phyloP scores from a whole-genome alignment of 2,329 filamentous ascomycete genomes.

The Ascochyta lentis region DNA sequence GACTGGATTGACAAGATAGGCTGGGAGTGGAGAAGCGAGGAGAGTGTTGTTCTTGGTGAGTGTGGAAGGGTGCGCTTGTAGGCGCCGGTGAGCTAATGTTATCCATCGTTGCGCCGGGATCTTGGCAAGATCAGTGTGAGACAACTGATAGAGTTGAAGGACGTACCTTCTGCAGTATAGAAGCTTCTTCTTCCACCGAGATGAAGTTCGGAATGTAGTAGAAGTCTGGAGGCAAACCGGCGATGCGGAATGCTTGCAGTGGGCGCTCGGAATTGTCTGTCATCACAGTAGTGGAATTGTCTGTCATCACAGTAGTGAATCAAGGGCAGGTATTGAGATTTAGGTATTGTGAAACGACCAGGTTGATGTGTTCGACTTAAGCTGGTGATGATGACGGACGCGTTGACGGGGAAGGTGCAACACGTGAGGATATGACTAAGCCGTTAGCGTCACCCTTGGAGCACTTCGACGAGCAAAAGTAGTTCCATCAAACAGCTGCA shows the following conservation, averaged over 20 bases:
- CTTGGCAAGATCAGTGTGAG: conserved; percentile 26
- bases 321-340: not conserved
- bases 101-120: conserved; percentile 73
- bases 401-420: not conserved
- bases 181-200: conserved; percentile 72
- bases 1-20: conserved; percentile 76
- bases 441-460: not conserved
- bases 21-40: conserved; percentile 74
- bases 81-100: conserved; percentile 81
- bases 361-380: not conserved
- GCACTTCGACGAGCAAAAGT: not conserved
- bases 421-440: not conserved
- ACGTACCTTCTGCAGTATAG: conserved; percentile 72
- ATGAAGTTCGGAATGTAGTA: conserved; percentile 92
- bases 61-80: conserved; percentile 89
- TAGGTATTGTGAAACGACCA: not conserved
- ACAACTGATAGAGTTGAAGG: accelerated
- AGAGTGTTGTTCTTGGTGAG: conserved; percentile 75
- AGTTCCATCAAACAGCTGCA: not conserved
- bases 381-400: not conserved
- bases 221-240: conserved; percentile 66
- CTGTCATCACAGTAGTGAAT: not conserved
- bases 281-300: not conserved
- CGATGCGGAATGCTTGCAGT: conserved; percentile 51
- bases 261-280: not conserved